A percentile compares a stretch with the other conserved stretches of the same genome.
Evolutionary conservation across 768 basidiomycete genomes (phyloP).

Genomic region (Rhodotorula graminis): DNA sequence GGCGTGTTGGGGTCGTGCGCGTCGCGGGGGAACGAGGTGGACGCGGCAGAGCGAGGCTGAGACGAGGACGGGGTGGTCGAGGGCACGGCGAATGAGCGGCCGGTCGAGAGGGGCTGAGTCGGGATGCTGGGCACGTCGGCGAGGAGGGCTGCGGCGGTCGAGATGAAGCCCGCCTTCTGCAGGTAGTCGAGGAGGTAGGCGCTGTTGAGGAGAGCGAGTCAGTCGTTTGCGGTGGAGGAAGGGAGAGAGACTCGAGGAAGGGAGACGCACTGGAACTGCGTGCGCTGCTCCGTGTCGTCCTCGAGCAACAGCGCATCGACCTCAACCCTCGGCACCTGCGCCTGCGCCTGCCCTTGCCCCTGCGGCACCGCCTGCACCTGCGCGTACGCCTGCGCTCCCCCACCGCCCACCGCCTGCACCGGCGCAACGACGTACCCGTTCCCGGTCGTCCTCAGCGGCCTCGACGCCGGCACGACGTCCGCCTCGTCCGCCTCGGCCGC

Average conservation of each 20-base stretch:
- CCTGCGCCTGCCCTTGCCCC: not conserved
- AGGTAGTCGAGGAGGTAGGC: conserved; percentile 43
- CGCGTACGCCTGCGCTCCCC: too few species aligned
- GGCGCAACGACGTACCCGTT: not conserved
- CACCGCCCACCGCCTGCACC: not conserved
- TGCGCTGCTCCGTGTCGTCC: not conserved
- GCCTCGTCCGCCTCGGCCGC: not conserved
- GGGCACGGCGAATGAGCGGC: conserved; percentile 10
- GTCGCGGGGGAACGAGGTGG: not conserved
- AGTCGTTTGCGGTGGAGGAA: fast-evolving
- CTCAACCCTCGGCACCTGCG: not conserved
- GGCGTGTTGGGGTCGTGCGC: not conserved
- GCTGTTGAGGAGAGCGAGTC: conserved; percentile 10
- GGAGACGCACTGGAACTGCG: conserved; percentile 4
- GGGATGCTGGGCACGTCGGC: conserved; percentile 21
- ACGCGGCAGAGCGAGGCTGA: not conserved
- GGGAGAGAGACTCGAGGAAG: not conserved
- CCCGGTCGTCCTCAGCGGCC: not conserved
- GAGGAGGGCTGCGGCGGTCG: conserved; percentile 37
- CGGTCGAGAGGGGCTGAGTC: not conserved
- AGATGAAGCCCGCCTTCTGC: conserved; percentile 23
- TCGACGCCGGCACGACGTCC: not conserved
- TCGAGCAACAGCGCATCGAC: not conserved
- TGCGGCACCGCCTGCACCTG: not conserved
- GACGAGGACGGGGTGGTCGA: not conserved